phyloP scores from a whole-genome alignment of 345 rosid genomes.

The Trapa incisa region DNA sequence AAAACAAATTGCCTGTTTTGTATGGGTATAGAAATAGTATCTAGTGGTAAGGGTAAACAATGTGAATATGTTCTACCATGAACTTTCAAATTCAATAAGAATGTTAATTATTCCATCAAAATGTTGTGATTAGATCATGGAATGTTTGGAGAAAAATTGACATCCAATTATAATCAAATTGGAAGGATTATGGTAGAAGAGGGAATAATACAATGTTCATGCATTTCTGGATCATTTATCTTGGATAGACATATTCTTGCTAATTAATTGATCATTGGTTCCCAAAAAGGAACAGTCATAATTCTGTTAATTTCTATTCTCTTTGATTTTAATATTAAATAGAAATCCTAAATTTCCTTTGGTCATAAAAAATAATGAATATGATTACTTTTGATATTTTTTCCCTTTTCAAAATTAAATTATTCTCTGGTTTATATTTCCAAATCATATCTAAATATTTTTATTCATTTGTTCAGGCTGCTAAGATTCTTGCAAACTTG shows the following conservation, averaged over 20 bases:
- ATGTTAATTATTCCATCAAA: too few relatives aligned
- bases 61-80: too few relatives aligned
- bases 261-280: not conserved
- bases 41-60: not conserved
- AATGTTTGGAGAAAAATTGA: too few relatives aligned
- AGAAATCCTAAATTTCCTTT: not conserved
- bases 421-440: not conserved
- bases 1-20: not conserved
- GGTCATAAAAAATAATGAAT: not conserved
- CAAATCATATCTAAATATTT: not conserved
- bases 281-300: not conserved
- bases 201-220: too few relatives aligned
- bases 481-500: slow-evolving; percentile 53
- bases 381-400: not conserved
- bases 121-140: too few relatives aligned
- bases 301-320: not conserved
- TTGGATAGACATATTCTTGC: not conserved
- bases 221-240: too few relatives aligned
- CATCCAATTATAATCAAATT: too few relatives aligned
- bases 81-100: too few relatives aligned
- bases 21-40: not conserved
- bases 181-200: too few relatives aligned
- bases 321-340: not conserved
- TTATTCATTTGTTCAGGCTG: slow-evolving; percentile 34
- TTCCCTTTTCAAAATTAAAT: not conserved